These are phyloP conservation scores for Paramyrothecium sp. DNA, from an alignment of 2,329 filamentous ascomycete genomes.

Conservation along the genomic window DNA sequence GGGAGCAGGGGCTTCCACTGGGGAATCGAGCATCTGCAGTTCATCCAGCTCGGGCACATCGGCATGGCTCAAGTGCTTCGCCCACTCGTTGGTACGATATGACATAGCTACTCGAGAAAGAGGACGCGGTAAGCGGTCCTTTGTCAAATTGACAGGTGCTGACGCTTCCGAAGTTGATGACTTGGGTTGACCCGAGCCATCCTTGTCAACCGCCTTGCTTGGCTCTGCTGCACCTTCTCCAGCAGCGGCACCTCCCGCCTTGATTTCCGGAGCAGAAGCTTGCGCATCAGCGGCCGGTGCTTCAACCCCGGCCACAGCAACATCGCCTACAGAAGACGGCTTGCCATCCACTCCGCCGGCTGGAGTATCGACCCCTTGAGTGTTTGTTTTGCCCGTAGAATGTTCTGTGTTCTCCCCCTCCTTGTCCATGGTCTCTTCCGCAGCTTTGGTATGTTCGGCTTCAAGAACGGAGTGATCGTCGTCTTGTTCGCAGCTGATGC, in stretches of 20 bases:
- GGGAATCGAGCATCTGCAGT: constrained; percentile 44
- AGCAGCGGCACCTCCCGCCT: not conserved
- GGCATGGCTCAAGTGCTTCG: constrained; percentile 79
- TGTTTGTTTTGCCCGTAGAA: too few relatives aligned
- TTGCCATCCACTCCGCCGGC: too few relatives aligned
- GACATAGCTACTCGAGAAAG: constrained; percentile 76
- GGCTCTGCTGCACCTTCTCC: not conserved
- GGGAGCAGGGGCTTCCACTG: constrained; percentile 54
- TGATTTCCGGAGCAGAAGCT: not conserved
- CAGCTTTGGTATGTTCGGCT: not conserved
- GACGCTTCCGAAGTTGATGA: constrained; percentile 42
- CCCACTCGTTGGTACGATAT: constrained; percentile 94
- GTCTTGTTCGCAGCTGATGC: constrained; percentile 37
- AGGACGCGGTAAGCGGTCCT: constrained; percentile 64
- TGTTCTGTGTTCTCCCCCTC: not conserved
- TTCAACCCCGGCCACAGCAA: not conserved
- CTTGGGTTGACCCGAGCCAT: constrained; percentile 30
- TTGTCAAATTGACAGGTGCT: constrained; percentile 48
- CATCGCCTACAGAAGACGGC: too few relatives aligned
- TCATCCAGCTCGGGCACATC: constrained; percentile 69
- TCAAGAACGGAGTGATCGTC: constrained; percentile 16
- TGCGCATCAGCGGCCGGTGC: not conserved
- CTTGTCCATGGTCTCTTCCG: not conserved
- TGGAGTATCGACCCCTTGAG: too few relatives aligned
- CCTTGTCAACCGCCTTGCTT: constrained; percentile 8